Percentiles rank a stretch among this genome's conserved stretches.
These are phyloP conservation scores for Agrostemma githago DNA, from an alignment of 148 eudicot genomes.

Conservation along the genomic window DNA sequence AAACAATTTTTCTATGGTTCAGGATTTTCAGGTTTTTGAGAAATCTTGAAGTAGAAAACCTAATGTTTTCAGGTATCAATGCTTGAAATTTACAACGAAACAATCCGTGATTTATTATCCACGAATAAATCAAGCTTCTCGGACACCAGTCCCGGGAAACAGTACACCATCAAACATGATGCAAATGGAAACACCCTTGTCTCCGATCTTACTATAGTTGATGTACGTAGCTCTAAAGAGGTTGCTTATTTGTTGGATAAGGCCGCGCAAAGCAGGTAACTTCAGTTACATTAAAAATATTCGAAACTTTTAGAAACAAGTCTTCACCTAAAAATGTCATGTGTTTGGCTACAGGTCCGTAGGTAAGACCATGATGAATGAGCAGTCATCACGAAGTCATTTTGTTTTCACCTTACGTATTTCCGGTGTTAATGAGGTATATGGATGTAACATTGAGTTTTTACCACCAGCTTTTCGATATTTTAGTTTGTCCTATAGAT, in stretches of 20 bases:
- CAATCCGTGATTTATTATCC: slow-evolving; percentile 76
- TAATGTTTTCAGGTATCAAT: slow-evolving; percentile 62
- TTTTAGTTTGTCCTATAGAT: not conserved
- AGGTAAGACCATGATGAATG: slow-evolving; percentile 94
- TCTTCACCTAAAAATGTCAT: not conserved
- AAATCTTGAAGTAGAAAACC: not conserved
- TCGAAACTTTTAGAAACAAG: not conserved
- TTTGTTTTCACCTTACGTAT: slow-evolving; percentile 90
- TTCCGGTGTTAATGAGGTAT: slow-evolving; percentile 89
- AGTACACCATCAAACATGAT: slow-evolving; percentile 85
- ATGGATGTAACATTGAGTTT: not conserved
- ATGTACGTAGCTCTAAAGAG: slow-evolving; percentile 80
- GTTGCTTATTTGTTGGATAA: slow-evolving; percentile 82
- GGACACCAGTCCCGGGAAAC: slow-evolving; percentile 63
- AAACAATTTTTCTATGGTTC: not conserved
- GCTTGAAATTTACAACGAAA: slow-evolving; percentile 94
- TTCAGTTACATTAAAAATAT: not conserved
- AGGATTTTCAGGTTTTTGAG: not conserved
- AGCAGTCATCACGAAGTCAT: slow-evolving; percentile 96
- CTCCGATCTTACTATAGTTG: slow-evolving; percentile 82
- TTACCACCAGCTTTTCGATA: not conserved
- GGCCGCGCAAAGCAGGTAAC: slow-evolving; percentile 97
- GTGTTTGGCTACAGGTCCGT: slow-evolving; percentile 55
- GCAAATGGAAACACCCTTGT: slow-evolving; percentile 84
- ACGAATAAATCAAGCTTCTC: slow-evolving; percentile 40